Percentiles rank a stretch among this genome's conserved stretches.
Evolutionary conservation across 805 yeast genomes (phyloP).

Genomic region (Spathaspora gorwiae): DNA sequence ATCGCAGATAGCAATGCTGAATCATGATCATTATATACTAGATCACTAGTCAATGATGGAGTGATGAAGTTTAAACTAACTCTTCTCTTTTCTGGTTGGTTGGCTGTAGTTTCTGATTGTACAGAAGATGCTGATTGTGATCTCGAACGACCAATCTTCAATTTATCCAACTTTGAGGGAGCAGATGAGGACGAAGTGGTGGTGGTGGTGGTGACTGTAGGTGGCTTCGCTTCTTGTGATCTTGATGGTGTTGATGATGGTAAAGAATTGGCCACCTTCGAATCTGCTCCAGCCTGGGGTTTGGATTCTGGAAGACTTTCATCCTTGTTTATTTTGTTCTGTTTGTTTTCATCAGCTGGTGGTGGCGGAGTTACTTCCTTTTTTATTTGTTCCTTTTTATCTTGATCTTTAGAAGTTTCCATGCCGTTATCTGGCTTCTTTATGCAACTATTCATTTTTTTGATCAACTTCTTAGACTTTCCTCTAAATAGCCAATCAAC

Average conservation of each 20-base stretch:
- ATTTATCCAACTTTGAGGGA: constrained; percentile 18
- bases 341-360: not conserved
- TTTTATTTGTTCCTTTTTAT: constrained; percentile 4
- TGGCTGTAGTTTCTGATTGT: constrained; percentile 3
- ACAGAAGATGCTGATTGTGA: constrained; percentile 17
- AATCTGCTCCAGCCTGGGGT: not conserved
- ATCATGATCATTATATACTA: constrained; percentile 3
- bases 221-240: not conserved
- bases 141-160: constrained; percentile 24
- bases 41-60: constrained; percentile 3
- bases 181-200: constrained; percentile 3
- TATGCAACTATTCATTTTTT: constrained; percentile 26
- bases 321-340: not conserved
- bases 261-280: not conserved
- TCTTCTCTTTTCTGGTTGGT: constrained; percentile 5
- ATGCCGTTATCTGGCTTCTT: not conserved
- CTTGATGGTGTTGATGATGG: not conserved
- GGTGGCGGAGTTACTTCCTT: constrained; percentile 4
- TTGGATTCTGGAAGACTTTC: not conserved
- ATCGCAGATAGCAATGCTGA: not conserved
- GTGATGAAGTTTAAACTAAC: constrained; percentile 9
- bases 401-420: not conserved
- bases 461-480: constrained; percentile 55
- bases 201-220: not conserved
- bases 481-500: constrained; percentile 85